phyloP scores from a whole-genome alignment of 176 grass and related monocot genomes.

The Alopecurus myosuroides region DNA sequence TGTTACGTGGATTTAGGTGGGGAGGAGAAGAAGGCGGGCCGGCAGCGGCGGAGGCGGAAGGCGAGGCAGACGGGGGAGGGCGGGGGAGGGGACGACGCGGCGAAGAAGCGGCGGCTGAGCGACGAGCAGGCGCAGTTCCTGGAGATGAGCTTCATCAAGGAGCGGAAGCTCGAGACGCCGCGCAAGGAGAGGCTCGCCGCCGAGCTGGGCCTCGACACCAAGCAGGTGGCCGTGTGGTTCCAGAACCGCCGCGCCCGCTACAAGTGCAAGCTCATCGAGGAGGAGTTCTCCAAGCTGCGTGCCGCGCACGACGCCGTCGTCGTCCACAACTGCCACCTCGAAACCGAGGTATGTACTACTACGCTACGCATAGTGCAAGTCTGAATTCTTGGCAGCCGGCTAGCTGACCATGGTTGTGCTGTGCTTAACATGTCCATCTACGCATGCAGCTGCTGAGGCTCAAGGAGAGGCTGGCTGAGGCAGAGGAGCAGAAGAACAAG shows the following conservation, averaged over 20 bases:
- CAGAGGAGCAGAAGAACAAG: conserved; percentile 61
- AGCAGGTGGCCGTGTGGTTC: conserved; percentile 97
- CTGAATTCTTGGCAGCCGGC: background rate
- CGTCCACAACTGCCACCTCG: conserved; percentile 80
- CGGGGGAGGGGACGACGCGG: background rate
- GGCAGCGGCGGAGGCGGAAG: conserved; percentile 53
- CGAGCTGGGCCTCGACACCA: conserved; percentile 75
- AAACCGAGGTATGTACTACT: conserved; percentile 75
- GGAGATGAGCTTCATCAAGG: conserved; percentile 51
- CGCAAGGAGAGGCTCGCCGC: conserved; percentile 44
- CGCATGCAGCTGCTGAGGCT: conserved; percentile 55
- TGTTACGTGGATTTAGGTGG: background rate
- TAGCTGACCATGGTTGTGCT: background rate
- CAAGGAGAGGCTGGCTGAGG: conserved; percentile 52
- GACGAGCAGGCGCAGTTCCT: conserved; percentile 50
- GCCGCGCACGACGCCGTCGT: conserved; percentile 69
- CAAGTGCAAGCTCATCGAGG: conserved; percentile 94
- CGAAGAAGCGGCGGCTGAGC: conserved; percentile 40
- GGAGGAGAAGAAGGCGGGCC: conserved; percentile 44
- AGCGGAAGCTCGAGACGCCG: conserved; percentile 47
- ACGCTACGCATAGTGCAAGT: background rate
- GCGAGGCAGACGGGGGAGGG: background rate
- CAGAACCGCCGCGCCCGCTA: conserved; percentile 89
- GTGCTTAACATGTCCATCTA: background rate
- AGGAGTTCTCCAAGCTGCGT: conserved; percentile 79